These are phyloP conservation scores for Sporothrix variecibatus DNA, from an alignment of 2,329 filamentous ascomycete species.

Conservation along the genomic window DNA sequence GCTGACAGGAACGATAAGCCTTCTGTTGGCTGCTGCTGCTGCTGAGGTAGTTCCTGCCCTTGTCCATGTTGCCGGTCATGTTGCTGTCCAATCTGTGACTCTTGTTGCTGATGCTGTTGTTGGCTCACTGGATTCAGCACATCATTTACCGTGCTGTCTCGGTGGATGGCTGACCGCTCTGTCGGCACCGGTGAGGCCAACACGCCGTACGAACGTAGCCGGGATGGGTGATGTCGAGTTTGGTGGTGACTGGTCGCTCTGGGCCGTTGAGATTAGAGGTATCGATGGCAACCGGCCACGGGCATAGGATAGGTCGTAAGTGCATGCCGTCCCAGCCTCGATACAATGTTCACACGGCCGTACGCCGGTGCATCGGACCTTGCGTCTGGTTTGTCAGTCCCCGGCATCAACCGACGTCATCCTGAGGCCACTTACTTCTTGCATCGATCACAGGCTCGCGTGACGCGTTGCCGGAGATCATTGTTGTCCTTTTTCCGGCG, in stretches of 20 bases:
- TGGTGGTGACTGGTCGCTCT: not conserved
- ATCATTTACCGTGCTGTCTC: not conserved
- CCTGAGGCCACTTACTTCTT: conserved; percentile 9
- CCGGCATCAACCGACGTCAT: not conserved
- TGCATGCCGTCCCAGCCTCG: conserved; percentile 15
- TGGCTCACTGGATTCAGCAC: not conserved
- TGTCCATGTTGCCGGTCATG: not conserved
- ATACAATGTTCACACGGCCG: conserved; percentile 21
- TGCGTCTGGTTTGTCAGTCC: not conserved
- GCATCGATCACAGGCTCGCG: conserved; percentile 24
- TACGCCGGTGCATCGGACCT: conserved; percentile 24
- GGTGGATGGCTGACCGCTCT: not conserved
- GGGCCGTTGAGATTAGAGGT: not conserved
- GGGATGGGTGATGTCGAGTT: not conserved
- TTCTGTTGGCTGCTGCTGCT: not conserved
- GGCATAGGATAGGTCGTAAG: conserved; percentile 24
- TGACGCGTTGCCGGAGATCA: conserved; percentile 19
- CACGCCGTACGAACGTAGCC: not conserved
- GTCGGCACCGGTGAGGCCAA: not conserved
- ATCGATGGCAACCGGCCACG: conserved; percentile 60
- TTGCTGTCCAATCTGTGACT: not conserved
- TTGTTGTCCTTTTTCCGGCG: conserved; percentile 17
- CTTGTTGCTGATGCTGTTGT: not conserved
- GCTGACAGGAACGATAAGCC: conserved; percentile 18
- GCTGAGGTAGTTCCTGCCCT: not conserved